These are phyloP conservation scores for Hypomontagnella submonticulosa DNA, from an alignment of 495 filamentous ascomycete genomes.

Conservation along the genomic window DNA sequence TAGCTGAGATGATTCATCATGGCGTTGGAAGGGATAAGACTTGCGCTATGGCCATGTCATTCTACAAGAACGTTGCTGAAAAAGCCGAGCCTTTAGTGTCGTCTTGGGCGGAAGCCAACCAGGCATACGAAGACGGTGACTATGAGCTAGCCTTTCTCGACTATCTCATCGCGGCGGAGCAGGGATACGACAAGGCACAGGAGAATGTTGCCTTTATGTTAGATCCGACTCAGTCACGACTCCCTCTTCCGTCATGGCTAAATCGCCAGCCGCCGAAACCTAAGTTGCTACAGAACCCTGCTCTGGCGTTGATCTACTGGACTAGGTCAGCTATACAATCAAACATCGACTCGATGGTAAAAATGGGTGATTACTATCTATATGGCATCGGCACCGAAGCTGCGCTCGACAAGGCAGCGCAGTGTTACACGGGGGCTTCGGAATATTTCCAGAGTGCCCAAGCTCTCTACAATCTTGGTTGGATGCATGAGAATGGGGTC, in stretches of 20 bases:
- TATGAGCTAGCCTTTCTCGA: constrained; percentile 84
- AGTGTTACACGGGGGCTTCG: constrained; percentile 90
- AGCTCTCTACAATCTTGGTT: constrained; percentile 96
- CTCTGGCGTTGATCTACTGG: constrained; percentile 92
- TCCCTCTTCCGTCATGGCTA: constrained; percentile 55
- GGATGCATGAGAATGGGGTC: constrained; percentile 99
- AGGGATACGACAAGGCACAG: constrained; percentile 93
- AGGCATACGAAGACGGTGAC: constrained; percentile 85
- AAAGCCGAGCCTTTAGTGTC: constrained; percentile 86
- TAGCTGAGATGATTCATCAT: constrained; percentile 87
- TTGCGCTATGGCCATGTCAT: constrained; percentile 81
- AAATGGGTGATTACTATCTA: constrained; percentile 98
- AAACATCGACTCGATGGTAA: constrained; percentile 93
- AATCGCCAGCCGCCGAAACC: constrained; percentile 52
- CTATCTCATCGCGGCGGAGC: constrained; percentile 93
- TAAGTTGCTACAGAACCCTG: constrained; percentile 72
- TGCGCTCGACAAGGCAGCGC: constrained; percentile 88
- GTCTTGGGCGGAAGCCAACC: constrained; percentile 86
- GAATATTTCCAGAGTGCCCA: constrained; percentile 92
- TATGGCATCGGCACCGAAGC: constrained; percentile 75
- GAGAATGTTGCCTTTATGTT: constrained; percentile 94
- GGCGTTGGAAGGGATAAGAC: constrained; percentile 83
- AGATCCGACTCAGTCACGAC: constrained; percentile 74
- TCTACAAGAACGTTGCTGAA: constrained; percentile 96
- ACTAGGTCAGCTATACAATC: constrained; percentile 92